Evolutionary conservation across 495 filamentous ascomycete species (phyloP).

Genomic region (Penicillium turbatum): DNA sequence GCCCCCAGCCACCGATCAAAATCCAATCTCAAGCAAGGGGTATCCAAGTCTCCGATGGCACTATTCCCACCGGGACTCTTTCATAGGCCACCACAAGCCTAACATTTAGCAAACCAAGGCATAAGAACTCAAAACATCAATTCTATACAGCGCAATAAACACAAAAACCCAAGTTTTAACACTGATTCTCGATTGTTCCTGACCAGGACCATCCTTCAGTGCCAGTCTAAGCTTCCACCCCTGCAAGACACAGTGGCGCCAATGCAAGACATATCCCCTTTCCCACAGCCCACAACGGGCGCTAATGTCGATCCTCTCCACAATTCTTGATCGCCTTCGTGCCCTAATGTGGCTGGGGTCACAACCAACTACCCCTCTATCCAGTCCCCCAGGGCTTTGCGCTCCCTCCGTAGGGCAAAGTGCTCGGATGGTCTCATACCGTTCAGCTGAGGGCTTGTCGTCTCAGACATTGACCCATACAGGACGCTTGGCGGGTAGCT

Average conservation of each 20-base stretch:
- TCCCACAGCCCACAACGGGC: conserved; percentile 1
- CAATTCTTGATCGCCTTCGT: conserved; percentile 4
- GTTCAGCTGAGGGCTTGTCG: not conserved
- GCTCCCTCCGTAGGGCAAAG: conserved; percentile 2
- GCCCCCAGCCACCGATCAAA: not conserved
- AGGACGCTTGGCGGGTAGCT: not conserved
- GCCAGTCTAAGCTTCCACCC: not conserved
- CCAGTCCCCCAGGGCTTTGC: conserved; percentile 8
- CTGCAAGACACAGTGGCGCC: conserved; percentile 8
- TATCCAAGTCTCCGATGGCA: conserved; percentile 7
- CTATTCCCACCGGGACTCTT: not conserved
- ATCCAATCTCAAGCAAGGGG: conserved; percentile 27
- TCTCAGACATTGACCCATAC: conserved; percentile 3
- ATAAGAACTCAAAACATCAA: conserved; percentile 10
- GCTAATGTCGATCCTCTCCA: conserved; percentile 14
- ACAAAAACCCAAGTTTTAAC: no score
- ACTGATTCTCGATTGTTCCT: no score
- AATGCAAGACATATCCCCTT: conserved; percentile 23
- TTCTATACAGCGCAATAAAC: not conserved
- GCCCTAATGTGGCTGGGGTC: conserved; percentile 17
- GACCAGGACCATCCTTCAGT: not conserved
- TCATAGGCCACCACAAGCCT: not conserved
- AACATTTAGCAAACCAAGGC: not conserved
- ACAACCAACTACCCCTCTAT: conserved; percentile 16
- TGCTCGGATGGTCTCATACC: conserved; percentile 6